A percentile compares a stretch with the other conserved stretches of the same genome.
phyloP scores from a whole-genome alignment of 768 basidiomycete species.

The Collybia mongolica region DNA sequence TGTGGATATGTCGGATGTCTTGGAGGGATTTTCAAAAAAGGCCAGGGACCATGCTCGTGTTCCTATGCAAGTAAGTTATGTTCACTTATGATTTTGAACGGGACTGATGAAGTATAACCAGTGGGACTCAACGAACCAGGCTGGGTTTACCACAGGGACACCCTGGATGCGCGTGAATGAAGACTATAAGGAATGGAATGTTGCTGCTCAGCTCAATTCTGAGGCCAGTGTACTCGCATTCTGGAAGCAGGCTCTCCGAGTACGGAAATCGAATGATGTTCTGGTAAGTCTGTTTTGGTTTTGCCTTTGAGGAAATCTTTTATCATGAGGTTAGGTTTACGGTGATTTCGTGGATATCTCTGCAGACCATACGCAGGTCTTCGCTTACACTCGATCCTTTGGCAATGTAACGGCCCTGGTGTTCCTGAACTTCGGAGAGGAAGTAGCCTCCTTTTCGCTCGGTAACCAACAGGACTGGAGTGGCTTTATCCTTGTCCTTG shows the following conservation, averaged over 20 bases:
- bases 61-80: conserved; percentile 57
- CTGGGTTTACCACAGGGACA: conserved; percentile 61
- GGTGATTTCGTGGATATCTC: conserved; percentile 58
- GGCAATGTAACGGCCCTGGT: conserved; percentile 36
- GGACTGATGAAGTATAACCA: conserved; percentile 17
- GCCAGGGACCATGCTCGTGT: conserved; percentile 71
- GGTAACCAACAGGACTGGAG: conserved; percentile 6
- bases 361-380: conserved; percentile 45
- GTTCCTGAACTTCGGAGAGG: conserved; percentile 46
- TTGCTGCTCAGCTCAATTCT: conserved; percentile 42
- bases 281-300: conserved; percentile 35
- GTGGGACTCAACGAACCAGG: conserved; percentile 57
- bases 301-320: no score
- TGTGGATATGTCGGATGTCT: conserved; percentile 60
- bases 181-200: conserved; percentile 62
- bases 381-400: conserved; percentile 50
- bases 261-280: conserved; percentile 55
- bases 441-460: conserved; percentile 19
- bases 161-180: conserved; percentile 81
- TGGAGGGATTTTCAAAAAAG: conserved; percentile 57
- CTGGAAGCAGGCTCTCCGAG: conserved; percentile 53
- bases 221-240: conserved; percentile 54
- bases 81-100: background rate
- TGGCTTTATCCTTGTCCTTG: conserved; percentile 20
- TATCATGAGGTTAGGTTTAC: conserved; percentile 40